Percentiles rank a stretch among this genome's conserved stretches.
Conservation (phyloP, 306 rosid species). For the Psophocarpus tetragonolobus region DNA sequence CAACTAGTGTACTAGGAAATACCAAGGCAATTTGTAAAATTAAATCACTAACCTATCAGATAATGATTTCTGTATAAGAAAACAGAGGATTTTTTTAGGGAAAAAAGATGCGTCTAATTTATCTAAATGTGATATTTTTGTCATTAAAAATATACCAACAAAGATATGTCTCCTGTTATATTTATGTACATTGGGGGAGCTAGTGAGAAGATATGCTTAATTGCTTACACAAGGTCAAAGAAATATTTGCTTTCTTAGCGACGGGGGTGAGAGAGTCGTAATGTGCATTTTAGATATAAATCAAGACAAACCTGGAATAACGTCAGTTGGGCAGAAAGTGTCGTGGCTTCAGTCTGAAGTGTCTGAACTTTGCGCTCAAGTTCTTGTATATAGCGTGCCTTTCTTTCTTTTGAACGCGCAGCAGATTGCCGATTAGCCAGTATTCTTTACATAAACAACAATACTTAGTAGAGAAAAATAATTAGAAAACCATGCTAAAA, state of each 20-base stretch:
- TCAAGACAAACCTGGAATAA: slow-evolving; percentile 78
- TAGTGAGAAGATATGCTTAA: slow-evolving; percentile 3
- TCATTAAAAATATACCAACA: not conserved
- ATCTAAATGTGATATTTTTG: not conserved
- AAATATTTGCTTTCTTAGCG: not conserved
- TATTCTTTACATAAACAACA: slow-evolving; percentile 57
- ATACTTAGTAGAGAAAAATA: slow-evolving; percentile 24
- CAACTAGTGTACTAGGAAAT: not conserved
- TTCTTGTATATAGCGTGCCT: slow-evolving; percentile 93
- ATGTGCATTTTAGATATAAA: not conserved
- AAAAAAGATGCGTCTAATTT: not conserved
- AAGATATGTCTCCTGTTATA: not conserved
- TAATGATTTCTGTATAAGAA: not conserved
- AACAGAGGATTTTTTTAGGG: not conserved
- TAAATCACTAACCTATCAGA: slow-evolving; percentile 8
- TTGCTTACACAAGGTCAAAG: not conserved
- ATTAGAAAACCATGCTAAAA: not conserved
- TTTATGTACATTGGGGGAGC: not conserved
- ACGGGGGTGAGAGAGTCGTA: too few species aligned
- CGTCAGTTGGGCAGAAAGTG: slow-evolving; percentile 97
- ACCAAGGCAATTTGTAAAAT: not conserved
- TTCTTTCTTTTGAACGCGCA: slow-evolving; percentile 98
- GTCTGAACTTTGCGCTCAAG: slow-evolving; percentile 98
- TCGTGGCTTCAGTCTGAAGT: slow-evolving; percentile 98
- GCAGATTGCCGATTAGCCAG: slow-evolving; percentile 98